These are phyloP conservation scores for Fusarium succisae DNA, from an alignment of 2,329 filamentous ascomycete genomes.

Conservation along the genomic window DNA sequence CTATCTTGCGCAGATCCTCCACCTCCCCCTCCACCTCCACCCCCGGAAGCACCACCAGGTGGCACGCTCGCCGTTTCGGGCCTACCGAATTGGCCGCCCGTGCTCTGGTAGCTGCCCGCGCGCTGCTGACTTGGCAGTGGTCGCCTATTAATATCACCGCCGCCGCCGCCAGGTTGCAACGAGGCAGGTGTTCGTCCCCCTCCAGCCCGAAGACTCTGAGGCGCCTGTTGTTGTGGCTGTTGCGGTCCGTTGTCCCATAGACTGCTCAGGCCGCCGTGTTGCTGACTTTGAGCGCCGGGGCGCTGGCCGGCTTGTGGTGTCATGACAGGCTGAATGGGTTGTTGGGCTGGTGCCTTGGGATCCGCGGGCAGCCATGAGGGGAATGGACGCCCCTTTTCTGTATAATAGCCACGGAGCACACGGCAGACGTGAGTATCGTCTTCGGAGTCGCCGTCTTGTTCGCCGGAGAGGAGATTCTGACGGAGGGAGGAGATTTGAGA, in stretches of 20 bases:
- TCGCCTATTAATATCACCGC: constrained; percentile 49
- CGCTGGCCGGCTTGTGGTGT: constrained; percentile 62
- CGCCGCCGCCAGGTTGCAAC: constrained; percentile 33
- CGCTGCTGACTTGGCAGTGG: constrained; percentile 50
- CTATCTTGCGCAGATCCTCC: constrained; percentile 78
- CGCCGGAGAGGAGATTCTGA: constrained; percentile 73
- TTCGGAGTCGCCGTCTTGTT: constrained; percentile 77
- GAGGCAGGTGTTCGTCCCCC: constrained; percentile 48
- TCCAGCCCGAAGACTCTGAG: constrained; percentile 57
- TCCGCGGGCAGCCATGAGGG: constrained; percentile 91
- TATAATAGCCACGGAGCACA: constrained; percentile 92
- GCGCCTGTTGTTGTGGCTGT: constrained; percentile 45
- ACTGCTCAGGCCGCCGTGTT: constrained; percentile 58
- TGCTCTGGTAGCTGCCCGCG: constrained; percentile 74
- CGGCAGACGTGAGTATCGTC: constrained; percentile 96
- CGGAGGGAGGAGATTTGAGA: constrained; percentile 72
- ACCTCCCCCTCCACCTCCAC: constrained; percentile 49
- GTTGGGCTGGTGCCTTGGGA: constrained; percentile 70
- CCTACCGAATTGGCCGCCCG: constrained; percentile 25
- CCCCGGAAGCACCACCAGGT: constrained; percentile 44
- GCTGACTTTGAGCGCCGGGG: constrained; percentile 58
- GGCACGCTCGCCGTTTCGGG: constrained; percentile 41
- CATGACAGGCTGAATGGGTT: constrained; percentile 63
- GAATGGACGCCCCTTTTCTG: constrained; percentile 82
- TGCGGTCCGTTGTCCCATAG: constrained; percentile 63